phyloP scores from a whole-genome alignment of 2,329 filamentous ascomycete genomes.

The Chaetomiaceae sp. region DNA sequence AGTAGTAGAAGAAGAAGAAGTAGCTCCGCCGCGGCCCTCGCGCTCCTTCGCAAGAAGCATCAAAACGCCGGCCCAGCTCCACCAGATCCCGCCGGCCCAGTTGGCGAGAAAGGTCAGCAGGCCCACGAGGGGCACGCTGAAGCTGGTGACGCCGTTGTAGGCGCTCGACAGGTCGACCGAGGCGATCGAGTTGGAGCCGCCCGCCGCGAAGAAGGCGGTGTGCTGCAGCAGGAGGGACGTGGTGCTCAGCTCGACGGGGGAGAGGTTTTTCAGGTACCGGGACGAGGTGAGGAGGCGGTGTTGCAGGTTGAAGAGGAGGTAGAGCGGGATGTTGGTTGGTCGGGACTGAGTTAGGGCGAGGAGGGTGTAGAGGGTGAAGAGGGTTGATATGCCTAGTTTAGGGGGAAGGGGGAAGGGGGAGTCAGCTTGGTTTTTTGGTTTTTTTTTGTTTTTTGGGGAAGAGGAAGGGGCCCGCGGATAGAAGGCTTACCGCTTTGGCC shows the following conservation, averaged over 20 bases:
- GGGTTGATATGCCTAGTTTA: conserved; percentile 35
- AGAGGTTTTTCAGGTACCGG: conserved; percentile 33
- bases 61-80: conserved; percentile 63
- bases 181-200: conserved; percentile 90
- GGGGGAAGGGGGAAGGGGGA: not conserved
- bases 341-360: conserved; percentile 85
- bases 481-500: conserved; percentile 26
- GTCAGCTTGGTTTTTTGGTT: no score
- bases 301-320: conserved; percentile 66
- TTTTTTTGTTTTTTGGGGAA: no score
- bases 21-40: not conserved
- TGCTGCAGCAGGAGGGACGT: conserved; percentile 75
- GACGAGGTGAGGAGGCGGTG: conserved; percentile 47
- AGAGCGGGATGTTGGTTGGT: conserved; percentile 78
- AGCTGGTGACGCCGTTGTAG: conserved; percentile 84
- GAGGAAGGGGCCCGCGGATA: conserved; percentile 20
- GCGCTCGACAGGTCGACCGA: conserved; percentile 92
- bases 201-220: conserved; percentile 81
- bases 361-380: conserved; percentile 70
- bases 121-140: conserved; percentile 77
- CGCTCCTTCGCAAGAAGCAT: conserved; percentile 43
- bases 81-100: conserved; percentile 89
- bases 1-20: no score
- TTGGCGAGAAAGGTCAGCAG: conserved; percentile 81
- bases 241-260: conserved; percentile 56